phyloP scores from a whole-genome alignment of 2,329 filamentous ascomycete species.

The Diplodia scrobiculata region DNA sequence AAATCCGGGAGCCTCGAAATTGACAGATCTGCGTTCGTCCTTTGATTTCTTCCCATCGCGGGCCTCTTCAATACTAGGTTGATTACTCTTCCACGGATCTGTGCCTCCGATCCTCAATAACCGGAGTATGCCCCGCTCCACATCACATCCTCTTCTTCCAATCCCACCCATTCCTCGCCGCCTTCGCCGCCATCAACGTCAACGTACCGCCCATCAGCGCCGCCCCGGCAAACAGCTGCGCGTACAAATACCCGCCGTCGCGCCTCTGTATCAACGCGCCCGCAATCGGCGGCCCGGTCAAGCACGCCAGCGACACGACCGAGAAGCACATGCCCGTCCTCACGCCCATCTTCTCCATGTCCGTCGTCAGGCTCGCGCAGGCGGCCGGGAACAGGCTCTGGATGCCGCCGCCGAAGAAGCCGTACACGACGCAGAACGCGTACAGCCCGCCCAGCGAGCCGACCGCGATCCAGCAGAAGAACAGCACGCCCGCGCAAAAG shows the following conservation, averaged over 20 bases:
- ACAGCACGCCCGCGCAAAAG: conserved; percentile 46
- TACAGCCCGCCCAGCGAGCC: conserved; percentile 45
- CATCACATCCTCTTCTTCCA: conserved; percentile 15
- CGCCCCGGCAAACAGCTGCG: conserved; percentile 45
- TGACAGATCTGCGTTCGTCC: no score
- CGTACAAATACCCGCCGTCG: conserved; percentile 44
- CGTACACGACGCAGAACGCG: conserved; percentile 51
- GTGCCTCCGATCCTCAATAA: no score
- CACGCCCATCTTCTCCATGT: conserved; percentile 47
- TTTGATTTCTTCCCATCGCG: no score
- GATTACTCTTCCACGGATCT: no score
- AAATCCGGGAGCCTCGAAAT: no score
- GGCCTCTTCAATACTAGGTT: no score
- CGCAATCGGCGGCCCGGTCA: conserved; percentile 47
- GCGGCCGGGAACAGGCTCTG: conserved; percentile 51
- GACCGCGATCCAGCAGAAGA: conserved; percentile 51
- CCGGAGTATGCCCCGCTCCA: no score
- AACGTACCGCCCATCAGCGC: conserved; percentile 12
- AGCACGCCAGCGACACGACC: conserved; percentile 43
- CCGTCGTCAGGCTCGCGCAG: conserved; percentile 48
- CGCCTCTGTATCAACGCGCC: conserved; percentile 43
- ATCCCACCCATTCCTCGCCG: conserved; percentile 13
- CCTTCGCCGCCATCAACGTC: conserved; percentile 18
- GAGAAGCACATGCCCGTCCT: conserved; percentile 49
- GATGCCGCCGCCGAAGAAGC: conserved; percentile 52